Conservation (phyloP, 2,329 filamentous ascomycete species). For the Alternaria conjuncta region DNA sequence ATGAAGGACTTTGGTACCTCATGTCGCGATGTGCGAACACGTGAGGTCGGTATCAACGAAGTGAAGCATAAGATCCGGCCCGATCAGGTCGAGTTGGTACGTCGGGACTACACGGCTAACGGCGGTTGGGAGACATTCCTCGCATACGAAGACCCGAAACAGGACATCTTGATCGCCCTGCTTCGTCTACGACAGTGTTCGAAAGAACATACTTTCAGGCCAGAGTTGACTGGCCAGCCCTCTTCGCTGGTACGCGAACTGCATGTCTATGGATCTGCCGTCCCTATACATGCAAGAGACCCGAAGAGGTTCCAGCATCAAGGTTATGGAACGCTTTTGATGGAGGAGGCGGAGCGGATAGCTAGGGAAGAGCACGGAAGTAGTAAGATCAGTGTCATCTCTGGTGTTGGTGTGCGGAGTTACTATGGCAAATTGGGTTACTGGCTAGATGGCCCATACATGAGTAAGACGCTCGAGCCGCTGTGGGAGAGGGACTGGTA, state of each 20-base stretch:
- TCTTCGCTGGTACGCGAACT: conserved; percentile 92
- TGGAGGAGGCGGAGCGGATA: conserved; percentile 98
- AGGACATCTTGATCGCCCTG: conserved; percentile 94
- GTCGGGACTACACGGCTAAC: conserved; percentile 92
- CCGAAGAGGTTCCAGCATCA: conserved; percentile 98
- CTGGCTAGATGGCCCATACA: conserved; percentile 87
- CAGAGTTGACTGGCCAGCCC: conserved; percentile 83
- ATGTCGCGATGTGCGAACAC: conserved; percentile 93
- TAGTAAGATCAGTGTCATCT: conserved; percentile 94
- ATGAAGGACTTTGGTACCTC: conserved; percentile 99
- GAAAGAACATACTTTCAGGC: conserved; percentile 87
- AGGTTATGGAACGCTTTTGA: conserved; percentile 91
- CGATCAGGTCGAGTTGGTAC: conserved; percentile 92
- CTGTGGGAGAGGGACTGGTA: conserved; percentile 43
- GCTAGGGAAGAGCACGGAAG: conserved; percentile 94
- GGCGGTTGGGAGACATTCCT: conserved; percentile 98
- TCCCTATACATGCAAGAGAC: conserved; percentile 95
- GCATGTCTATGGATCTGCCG: conserved; percentile 95
- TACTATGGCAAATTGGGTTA: conserved; percentile 96
- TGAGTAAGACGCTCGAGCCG: conserved; percentile 47
- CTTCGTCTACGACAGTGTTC: conserved; percentile 90
- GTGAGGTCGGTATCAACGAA: conserved; percentile 98
- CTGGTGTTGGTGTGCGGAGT: conserved; percentile 93
- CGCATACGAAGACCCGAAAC: conserved; percentile 97
- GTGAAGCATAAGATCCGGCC: conserved; percentile 98